Base-by-base conservation (phyloP, 805 yeast genomes). In the Ogataea thermomethanolica region DNA sequence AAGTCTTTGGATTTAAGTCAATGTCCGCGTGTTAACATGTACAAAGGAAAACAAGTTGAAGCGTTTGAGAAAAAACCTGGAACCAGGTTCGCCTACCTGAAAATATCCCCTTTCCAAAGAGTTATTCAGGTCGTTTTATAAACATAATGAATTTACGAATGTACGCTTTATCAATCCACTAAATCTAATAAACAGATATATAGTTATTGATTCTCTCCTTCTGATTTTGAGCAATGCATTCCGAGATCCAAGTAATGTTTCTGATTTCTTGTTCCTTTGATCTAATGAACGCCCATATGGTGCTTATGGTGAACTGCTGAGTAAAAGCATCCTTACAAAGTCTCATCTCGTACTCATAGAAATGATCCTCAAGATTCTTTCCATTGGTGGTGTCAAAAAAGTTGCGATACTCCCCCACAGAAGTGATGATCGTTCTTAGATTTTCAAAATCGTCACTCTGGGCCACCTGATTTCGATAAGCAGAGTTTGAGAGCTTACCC, bases 221-320 rank as follows among this genome's bases (percentile, higher is more conserved):
- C 73, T 93, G 99, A 62, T 89, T 90, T 65, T 95, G 99, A 24
- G 98, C 96, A 69, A 93, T 93, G 71, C 99, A 93, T 69, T 93
- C 99, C 35, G 98, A 96, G 42, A 93, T 91, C 99, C 99, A 93
- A n/a, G 98, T 88, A 51, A 93, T 84, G 63, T 93, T 93, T 66
- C 99, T 78, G 44, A 95, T 79, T 65, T 93, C 99, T 67, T 95
- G 99, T 66, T 93, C 99, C 58, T 84, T 85, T 12, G 96, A 83
- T 65, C 88, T 84, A 59, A 95, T 76, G 95, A 96, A 93, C 6
- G 96, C 96, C 93, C 96, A 93, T 41, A 93, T 73, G 2, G 96
- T 84, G 27, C 89, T 76, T 54, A 84, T 76, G 12, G 96, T 80
- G 65, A 93, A 93, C 64, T 91, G 98, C 67, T 93, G 99, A 25